phyloP scores from a whole-genome alignment of 495 filamentous ascomycete genomes.

The Trichocladium antarcticum region DNA sequence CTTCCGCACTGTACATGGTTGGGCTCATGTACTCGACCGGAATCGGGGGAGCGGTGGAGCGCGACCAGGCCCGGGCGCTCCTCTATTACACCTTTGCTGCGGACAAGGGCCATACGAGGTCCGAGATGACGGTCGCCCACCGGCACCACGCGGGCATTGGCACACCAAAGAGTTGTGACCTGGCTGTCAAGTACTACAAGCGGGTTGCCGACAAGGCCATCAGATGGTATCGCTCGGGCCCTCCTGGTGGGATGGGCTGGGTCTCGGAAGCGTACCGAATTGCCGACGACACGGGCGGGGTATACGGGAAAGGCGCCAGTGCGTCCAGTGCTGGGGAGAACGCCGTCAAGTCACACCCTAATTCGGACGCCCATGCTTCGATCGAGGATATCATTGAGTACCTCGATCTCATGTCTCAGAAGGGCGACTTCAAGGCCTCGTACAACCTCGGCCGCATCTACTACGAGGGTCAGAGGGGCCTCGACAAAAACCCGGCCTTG shows the following conservation, averaged over 20 bases:
- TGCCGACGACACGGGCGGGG: constrained; percentile 82
- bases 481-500: constrained; percentile 59
- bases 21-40: constrained; percentile 96
- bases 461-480: constrained; percentile 72
- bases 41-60: constrained; percentile 67
- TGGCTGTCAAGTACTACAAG: constrained; percentile 80
- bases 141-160: constrained; percentile 80
- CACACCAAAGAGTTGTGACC: constrained; percentile 72
- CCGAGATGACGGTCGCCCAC: constrained; percentile 90
- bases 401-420: constrained; percentile 83
- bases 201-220: constrained; percentile 90
- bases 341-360: constrained; percentile 56
- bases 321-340: constrained; percentile 83
- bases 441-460: constrained; percentile 80
- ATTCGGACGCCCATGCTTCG: constrained; percentile 65
- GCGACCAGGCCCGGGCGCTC: constrained; percentile 84
- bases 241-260: constrained; percentile 77
- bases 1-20: constrained; percentile 86
- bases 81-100: constrained; percentile 94
- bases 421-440: constrained; percentile 85
- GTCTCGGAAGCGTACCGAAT: constrained; percentile 63
- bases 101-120: constrained; percentile 65
- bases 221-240: constrained; percentile 70
- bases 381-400: constrained; percentile 94
- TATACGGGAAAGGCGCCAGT: constrained; percentile 91